Conservation (phyloP, 768 basidiomycete genomes). For the Leccinum boreale region DNA sequence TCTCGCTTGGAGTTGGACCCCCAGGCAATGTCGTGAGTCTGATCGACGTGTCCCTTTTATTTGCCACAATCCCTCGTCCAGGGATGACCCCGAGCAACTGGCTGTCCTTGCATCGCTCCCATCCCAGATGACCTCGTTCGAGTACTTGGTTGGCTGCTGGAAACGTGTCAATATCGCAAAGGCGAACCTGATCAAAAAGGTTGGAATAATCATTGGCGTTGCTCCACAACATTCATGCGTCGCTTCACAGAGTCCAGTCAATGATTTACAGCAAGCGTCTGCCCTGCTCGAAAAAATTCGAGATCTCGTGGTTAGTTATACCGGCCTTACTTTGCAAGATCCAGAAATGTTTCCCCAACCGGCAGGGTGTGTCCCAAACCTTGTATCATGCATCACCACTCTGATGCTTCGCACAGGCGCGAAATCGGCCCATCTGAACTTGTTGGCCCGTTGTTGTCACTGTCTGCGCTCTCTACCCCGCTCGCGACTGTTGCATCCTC, state of each 20-base stretch:
- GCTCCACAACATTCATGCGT: slow-evolving; percentile 34
- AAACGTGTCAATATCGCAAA: slow-evolving; percentile 68
- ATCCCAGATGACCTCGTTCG: slow-evolving; percentile 73
- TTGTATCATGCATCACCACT: not conserved
- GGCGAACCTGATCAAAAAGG: slow-evolving; percentile 61
- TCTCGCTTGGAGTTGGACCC: slow-evolving; percentile 81
- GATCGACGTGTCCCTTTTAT: slow-evolving; percentile 3
- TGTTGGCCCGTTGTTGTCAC: slow-evolving; percentile 72
- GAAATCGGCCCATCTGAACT: slow-evolving; percentile 77
- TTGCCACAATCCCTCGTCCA: slow-evolving; percentile 24
- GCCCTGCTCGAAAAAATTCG: slow-evolving; percentile 70
- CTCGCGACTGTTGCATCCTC: slow-evolving; percentile 45
- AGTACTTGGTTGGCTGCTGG: slow-evolving; percentile 91
- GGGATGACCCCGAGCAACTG: slow-evolving; percentile 73
- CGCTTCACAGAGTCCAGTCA: slow-evolving; percentile 45
- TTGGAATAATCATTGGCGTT: slow-evolving; percentile 17
- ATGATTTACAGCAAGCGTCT: slow-evolving; percentile 58
- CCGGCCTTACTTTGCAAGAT: slow-evolving; percentile 85
- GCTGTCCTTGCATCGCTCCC: slow-evolving; percentile 77
- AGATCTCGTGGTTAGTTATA: slow-evolving; percentile 84
- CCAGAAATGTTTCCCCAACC: slow-evolving; percentile 96
- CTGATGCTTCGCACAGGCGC: slow-evolving; percentile 43
- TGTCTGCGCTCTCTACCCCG: slow-evolving; percentile 67
- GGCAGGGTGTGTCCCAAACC: slow-evolving; percentile 46
- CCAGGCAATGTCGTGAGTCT: slow-evolving; percentile 60